Conservation (phyloP, 2,329 filamentous ascomycete species). For the Conoideocrella luteorostrata region DNA sequence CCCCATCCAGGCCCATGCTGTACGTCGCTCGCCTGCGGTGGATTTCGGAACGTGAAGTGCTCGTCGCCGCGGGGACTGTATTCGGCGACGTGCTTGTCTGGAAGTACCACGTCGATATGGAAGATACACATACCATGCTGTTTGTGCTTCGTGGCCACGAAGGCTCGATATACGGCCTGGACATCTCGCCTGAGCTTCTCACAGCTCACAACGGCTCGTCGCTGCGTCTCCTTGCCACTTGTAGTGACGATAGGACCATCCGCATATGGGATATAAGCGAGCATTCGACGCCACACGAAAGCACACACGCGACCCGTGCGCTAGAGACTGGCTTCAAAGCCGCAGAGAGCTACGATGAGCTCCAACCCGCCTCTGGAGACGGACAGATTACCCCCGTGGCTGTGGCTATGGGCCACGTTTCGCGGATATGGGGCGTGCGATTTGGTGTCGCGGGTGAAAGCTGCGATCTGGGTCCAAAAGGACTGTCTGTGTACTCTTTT, state of each 20-base stretch:
- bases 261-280: slow-evolving; percentile 78
- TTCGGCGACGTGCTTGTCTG: slow-evolving; percentile 93
- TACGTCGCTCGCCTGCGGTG: slow-evolving; percentile 75
- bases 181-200: slow-evolving; percentile 57
- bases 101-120: slow-evolving; percentile 56
- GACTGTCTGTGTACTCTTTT: slow-evolving; percentile 57
- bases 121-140: slow-evolving; percentile 27
- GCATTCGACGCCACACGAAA: slow-evolving; percentile 11
- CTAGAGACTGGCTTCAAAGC: slow-evolving; percentile 56
- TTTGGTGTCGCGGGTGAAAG: slow-evolving; percentile 42
- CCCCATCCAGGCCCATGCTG: slow-evolving; percentile 73
- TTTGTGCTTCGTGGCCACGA: slow-evolving; percentile 65
- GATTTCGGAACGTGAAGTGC: slow-evolving; percentile 49
- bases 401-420: slow-evolving; percentile 76
- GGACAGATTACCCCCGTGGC: slow-evolving; percentile 46
- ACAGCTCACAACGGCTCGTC: slow-evolving; percentile 29
- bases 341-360: slow-evolving; percentile 18
- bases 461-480: slow-evolving; percentile 9
- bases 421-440: slow-evolving; percentile 81
- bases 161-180: slow-evolving; percentile 87
- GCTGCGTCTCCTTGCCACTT: slow-evolving; percentile 71
- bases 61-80: slow-evolving; percentile 83
- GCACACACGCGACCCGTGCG: not conserved
- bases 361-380: slow-evolving; percentile 3
- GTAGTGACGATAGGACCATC: slow-evolving; percentile 90